phyloP scores from a whole-genome alignment of 805 yeast species.

The Candida multigemmis region DNA sequence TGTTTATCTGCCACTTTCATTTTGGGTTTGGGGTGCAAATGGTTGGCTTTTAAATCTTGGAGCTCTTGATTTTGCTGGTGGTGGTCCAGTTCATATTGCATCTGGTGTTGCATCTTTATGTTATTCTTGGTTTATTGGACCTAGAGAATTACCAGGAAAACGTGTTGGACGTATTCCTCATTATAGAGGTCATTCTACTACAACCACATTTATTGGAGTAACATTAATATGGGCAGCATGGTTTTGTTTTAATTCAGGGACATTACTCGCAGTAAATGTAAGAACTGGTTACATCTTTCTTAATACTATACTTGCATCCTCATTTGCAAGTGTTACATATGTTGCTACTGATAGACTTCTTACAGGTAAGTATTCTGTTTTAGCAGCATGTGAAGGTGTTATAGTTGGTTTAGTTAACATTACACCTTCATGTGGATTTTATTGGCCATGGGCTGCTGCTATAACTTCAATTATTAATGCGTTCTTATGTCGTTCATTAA shows the following conservation, averaged over 20 bases:
- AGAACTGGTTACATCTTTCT: conserved; percentile 39
- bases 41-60: conserved; percentile 38
- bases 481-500: conserved; percentile 23
- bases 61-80: conserved; percentile 40
- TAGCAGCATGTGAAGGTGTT: conserved; percentile 38
- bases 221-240: conserved; percentile 41
- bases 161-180: conserved; percentile 12
- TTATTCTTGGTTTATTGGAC: conserved; percentile 36
- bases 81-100: conserved; percentile 41
- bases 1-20: conserved; percentile 38
- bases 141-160: conserved; percentile 17
- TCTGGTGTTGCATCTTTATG: conserved; percentile 34
- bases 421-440: conserved; percentile 39
- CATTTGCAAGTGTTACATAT: conserved; percentile 38
- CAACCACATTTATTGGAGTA: conserved; percentile 33
- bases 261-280: conserved; percentile 26
- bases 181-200: conserved; percentile 24
- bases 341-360: conserved; percentile 30
- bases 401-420: conserved; percentile 38
- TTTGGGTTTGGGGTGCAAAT: conserved; percentile 37
- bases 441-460: conserved; percentile 39
- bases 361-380: conserved; percentile 31
- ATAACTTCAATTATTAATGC: conserved; percentile 33
- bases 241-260: conserved; percentile 41
- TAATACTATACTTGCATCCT: conserved; percentile 44